Evolutionary conservation across 2,329 filamentous ascomycete species (phyloP).

Genomic region (Fusarium albidum): DNA sequence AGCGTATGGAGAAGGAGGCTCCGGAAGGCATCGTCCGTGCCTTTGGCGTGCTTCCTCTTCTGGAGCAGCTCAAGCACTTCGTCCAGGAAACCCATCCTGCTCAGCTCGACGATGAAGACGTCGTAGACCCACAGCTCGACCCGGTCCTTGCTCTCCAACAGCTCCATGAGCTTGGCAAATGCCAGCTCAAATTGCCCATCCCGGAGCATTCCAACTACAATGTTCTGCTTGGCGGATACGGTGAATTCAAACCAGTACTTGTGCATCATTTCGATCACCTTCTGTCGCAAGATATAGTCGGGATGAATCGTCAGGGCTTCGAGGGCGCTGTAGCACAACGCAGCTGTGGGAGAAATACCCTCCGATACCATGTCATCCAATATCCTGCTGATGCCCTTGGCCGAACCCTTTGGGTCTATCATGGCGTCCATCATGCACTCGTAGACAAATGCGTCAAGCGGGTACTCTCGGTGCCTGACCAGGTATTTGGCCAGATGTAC

Average conservation of each 20-base stretch:
- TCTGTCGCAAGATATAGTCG: slow-evolving; percentile 78
- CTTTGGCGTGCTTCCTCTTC: slow-evolving; percentile 53
- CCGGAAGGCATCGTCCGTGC: slow-evolving; percentile 50
- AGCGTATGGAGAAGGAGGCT: slow-evolving; percentile 76
- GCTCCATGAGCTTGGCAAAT: slow-evolving; percentile 71
- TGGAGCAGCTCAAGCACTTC: slow-evolving; percentile 77
- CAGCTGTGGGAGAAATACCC: slow-evolving; percentile 69
- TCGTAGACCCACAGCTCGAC: slow-evolving; percentile 80
- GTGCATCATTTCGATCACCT: slow-evolving; percentile 78
- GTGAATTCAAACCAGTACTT: slow-evolving; percentile 66
- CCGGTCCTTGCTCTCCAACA: slow-evolving; percentile 63
- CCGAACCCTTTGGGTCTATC: slow-evolving; percentile 71
- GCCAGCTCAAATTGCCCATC: slow-evolving; percentile 87
- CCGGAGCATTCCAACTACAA: slow-evolving; percentile 78
- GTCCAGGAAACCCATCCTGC: slow-evolving; percentile 76
- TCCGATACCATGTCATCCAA: slow-evolving; percentile 75
- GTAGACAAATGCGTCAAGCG: slow-evolving; percentile 70
- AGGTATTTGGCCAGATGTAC: slow-evolving; percentile 63
- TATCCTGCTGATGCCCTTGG: slow-evolving; percentile 67
- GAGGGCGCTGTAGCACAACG: slow-evolving; percentile 76
- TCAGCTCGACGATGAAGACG: slow-evolving; percentile 77
- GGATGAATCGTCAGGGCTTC: slow-evolving; percentile 82
- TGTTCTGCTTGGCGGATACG: slow-evolving; percentile 69
- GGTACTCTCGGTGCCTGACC: slow-evolving; percentile 61
- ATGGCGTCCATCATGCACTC: slow-evolving; percentile 79